These are phyloP conservation scores for Hyaloraphidium curvatum DNA, from an alignment of 192 early-diverging fungal species.

Conservation along the genomic window DNA sequence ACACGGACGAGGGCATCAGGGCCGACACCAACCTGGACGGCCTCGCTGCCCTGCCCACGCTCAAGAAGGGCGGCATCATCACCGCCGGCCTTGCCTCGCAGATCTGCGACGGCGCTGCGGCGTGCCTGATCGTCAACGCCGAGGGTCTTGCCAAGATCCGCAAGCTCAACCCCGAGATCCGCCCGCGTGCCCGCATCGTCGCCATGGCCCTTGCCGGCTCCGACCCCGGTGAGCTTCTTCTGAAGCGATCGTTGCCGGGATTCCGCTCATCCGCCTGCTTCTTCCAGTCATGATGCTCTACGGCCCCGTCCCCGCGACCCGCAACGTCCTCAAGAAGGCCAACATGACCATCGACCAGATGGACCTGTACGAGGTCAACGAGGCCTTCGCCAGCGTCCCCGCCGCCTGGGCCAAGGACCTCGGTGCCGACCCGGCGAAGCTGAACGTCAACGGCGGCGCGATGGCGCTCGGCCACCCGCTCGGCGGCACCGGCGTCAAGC, in stretches of 20 bases:
- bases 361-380: slow-evolving; percentile 87
- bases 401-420: slow-evolving; percentile 77
- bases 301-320: slow-evolving; percentile 83
- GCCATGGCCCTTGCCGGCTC: slow-evolving; percentile 83
- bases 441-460: slow-evolving; percentile 81
- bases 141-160: slow-evolving; percentile 56
- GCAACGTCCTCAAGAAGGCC: slow-evolving; percentile 61
- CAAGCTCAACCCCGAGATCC: slow-evolving; percentile 38
- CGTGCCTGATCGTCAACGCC: slow-evolving; percentile 68
- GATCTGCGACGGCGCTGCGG: slow-evolving; percentile 84
- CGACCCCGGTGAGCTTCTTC: slow-evolving; percentile 23
- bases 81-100: slow-evolving; percentile 92
- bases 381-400: slow-evolving; percentile 92
- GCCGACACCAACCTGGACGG: slow-evolving; percentile 63
- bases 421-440: slow-evolving; percentile 50
- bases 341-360: slow-evolving; percentile 63
- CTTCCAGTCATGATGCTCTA: slow-evolving; percentile 37
- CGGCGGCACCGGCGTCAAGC: slow-evolving; percentile 87
- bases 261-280: slow-evolving; percentile 68
- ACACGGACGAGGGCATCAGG: slow-evolving; percentile 75
- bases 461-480: slow-evolving; percentile 64
- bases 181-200: slow-evolving; percentile 83
- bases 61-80: slow-evolving; percentile 66
- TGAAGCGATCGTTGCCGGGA: slow-evolving; percentile 17
- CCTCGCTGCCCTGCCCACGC: slow-evolving; percentile 57